Conservation (phyloP, 345 rosid genomes). For the Murraya paniculata region DNA sequence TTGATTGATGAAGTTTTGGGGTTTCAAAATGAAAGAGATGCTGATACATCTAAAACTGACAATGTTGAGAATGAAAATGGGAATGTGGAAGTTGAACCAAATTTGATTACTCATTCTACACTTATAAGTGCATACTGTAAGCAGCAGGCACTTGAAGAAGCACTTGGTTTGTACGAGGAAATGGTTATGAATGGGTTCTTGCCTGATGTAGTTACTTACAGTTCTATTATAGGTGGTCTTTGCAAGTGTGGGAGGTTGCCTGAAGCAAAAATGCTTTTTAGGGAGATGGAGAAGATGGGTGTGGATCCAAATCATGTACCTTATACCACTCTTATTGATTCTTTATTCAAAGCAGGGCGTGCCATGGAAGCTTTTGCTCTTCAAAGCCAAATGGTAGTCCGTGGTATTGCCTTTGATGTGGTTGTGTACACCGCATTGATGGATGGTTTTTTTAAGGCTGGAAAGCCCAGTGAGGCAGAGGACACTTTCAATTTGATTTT, state of each 20-base stretch:
- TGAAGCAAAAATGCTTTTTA: slow-evolving; percentile 58
- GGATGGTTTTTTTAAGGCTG: slow-evolving; percentile 77
- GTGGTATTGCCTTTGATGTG: slow-evolving; percentile 71
- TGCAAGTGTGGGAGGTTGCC: slow-evolving; percentile 58
- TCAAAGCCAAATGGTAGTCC: slow-evolving; percentile 73
- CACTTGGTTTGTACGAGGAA: slow-evolving; percentile 52
- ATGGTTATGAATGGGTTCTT: slow-evolving; percentile 53
- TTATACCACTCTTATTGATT: slow-evolving; percentile 64
- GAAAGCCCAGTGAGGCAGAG: slow-evolving; percentile 57
- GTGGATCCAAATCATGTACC: slow-evolving; percentile 67
- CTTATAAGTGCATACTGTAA: slow-evolving; percentile 62
- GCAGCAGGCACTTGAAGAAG: slow-evolving; percentile 57
- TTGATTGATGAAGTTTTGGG: slow-evolving; percentile 49
- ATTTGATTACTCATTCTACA: slow-evolving; percentile 67
- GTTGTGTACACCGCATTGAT: slow-evolving; percentile 69
- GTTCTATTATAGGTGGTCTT: slow-evolving; percentile 65
- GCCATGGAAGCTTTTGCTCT: slow-evolving; percentile 57
- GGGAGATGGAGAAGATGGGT: slow-evolving; percentile 67
- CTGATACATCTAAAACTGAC: not conserved
- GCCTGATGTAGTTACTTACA: slow-evolving; percentile 78
- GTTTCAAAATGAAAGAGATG: slow-evolving; percentile 14
- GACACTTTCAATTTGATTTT: slow-evolving; percentile 42
- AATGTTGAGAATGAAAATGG: slow-evolving; percentile 9
- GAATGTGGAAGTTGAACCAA: slow-evolving; percentile 32
- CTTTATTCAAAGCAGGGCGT: slow-evolving; percentile 57